These are phyloP conservation scores for Colletotrichum eleusines DNA, from an alignment of 2,329 filamentous ascomycete species.

Conservation along the genomic window DNA sequence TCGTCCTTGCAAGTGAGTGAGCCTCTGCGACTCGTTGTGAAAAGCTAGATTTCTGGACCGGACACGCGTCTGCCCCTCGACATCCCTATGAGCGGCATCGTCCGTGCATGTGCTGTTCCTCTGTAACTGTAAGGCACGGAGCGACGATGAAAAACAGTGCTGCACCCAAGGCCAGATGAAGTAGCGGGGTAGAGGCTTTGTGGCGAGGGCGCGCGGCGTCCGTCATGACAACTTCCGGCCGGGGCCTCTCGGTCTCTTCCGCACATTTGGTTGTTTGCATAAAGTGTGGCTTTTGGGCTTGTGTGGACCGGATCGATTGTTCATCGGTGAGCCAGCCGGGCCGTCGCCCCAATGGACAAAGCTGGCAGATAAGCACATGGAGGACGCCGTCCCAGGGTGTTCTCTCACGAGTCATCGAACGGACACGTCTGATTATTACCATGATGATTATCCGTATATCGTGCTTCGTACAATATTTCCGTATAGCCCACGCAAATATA, in stretches of 20 bases:
- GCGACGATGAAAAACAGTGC: neutral
- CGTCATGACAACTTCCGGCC: neutral
- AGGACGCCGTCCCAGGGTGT: neutral
- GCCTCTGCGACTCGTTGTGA: conserved; percentile 13
- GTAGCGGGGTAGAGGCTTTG: neutral
- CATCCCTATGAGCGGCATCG: too few relatives aligned
- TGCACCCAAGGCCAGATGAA: neutral
- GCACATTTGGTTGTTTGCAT: neutral
- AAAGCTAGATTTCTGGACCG: conserved; percentile 4
- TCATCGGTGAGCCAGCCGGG: neutral
- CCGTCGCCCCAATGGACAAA: neutral
- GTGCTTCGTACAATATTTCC: neutral
- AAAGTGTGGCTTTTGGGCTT: neutral
- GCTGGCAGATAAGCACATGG: neutral
- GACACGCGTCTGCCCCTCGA: neutral
- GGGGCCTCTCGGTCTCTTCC: neutral
- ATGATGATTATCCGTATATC: too few relatives aligned
- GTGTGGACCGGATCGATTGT: too few relatives aligned
- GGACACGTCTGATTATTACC: too few relatives aligned
- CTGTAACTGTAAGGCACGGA: neutral
- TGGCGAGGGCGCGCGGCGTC: conserved; percentile 17
- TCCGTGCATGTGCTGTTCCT: neutral
- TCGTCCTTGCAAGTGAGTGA: conserved; percentile 12
- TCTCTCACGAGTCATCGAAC: neutral
- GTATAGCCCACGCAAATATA: too few relatives aligned